Conservation (phyloP, 202 grass and related monocot genomes). For the Zoysia matrella region DNA sequence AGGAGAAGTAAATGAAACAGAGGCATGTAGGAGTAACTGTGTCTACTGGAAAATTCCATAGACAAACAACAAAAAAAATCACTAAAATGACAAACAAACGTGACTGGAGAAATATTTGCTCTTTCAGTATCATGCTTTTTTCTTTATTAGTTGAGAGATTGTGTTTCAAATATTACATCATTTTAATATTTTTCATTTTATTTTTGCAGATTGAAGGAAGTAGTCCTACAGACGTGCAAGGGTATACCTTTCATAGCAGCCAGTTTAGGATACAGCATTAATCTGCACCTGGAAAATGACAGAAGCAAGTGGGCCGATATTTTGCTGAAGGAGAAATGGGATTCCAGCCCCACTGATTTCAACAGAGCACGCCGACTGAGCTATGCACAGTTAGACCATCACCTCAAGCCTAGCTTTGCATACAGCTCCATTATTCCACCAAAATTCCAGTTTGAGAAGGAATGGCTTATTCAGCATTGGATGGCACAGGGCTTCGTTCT, state of each 20-base stretch:
- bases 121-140: background rate
- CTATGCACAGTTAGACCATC: conserved; percentile 34
- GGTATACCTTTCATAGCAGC: conserved; percentile 53
- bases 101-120: background rate
- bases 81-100: background rate
- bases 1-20: no score
- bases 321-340: conserved; percentile 17
- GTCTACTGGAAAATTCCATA: no score
- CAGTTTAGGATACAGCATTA: conserved; percentile 23
- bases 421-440: conserved; percentile 54
- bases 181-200: background rate
- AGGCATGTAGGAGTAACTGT: no score
- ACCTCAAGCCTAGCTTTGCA: conserved; percentile 60
- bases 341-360: background rate
- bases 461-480: conserved; percentile 59
- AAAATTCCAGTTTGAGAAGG: conserved; percentile 36
- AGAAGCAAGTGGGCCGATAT: conserved; percentile 50
- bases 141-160: background rate
- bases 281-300: conserved; percentile 32
- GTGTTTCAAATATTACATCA: background rate
- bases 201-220: conserved; percentile 11
- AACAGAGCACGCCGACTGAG: conserved; percentile 23
- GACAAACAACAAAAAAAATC: no score
- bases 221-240: conserved; percentile 34
- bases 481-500: conserved; percentile 52